Base-by-base conservation (phyloP, 2,329 filamentous ascomycete species). In the Leptographium lundbergii region DNA sequence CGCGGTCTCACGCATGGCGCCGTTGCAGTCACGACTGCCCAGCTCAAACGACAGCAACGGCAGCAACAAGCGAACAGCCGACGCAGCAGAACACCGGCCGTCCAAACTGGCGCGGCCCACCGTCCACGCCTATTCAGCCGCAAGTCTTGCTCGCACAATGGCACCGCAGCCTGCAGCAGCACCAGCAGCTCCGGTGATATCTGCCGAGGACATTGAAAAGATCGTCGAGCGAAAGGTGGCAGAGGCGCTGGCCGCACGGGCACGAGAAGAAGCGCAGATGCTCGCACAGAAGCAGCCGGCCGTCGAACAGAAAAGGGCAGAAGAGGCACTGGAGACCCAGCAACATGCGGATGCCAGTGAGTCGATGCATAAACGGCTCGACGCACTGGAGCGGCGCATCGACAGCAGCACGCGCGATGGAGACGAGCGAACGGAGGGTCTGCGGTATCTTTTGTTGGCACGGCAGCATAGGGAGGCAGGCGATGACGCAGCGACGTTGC, bases 171-270 rank as follows among this genome's bases (percentile, higher is more conserved):
- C 54, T 60, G 59, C 63, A 34, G 64, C 57, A 27, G 63, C 66
- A 9, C 48, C 25, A 62, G 62, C 72, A 64, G 64, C 66, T 63
- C 62, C 71, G 63, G 79, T 75, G 70, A 78, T 89, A 10, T 87
- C 85, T 0, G 81, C 85, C 22, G 86, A 84, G 14, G 86, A 85
- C 57, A 95, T 97, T 61, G 91, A 96, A 69, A 89, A 91, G 47
- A 85, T 96, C 74, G 90, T 97, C 1, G 89, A 96, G 71, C 89
- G 87, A 66, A 95, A 95, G 67, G 89, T 97, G 0, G 86, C 87
- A 61, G 91, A 96, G 73, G 91, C 94, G 42, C 77, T 97, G 1
- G 90, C 91, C 0, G 85, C 86, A n/a, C 82, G 87, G 57, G 83
- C 81, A 1, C 86, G 50, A 73, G 78, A 19, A 72, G 66, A 55